These are phyloP conservation scores for Eucalyptus leucophloia DNA, from an alignment of 345 rosid species.

Conservation along the genomic window DNA sequence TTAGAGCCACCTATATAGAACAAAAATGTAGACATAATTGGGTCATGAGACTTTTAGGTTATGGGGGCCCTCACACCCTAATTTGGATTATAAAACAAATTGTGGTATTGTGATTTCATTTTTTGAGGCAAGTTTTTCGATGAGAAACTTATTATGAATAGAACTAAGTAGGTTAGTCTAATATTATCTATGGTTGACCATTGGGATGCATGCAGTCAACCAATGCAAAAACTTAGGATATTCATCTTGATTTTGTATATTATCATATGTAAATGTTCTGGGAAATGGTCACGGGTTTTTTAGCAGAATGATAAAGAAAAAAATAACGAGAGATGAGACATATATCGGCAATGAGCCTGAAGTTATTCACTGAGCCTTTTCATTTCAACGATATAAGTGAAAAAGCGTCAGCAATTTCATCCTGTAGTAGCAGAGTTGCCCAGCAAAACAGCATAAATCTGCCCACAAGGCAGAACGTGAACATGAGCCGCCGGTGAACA, in stretches of 20 bases:
- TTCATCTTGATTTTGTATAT: not conserved
- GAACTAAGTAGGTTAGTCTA: not conserved
- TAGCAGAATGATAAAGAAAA: not conserved
- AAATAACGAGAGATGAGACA: not conserved
- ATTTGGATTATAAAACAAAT: too few species aligned
- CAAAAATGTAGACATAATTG: not conserved
- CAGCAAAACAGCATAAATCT: not conserved
- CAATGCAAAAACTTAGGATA: not conserved
- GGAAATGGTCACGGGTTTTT: not conserved
- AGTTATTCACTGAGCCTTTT: too few species aligned
- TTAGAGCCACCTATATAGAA: not conserved
- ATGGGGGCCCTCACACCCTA: too few species aligned
- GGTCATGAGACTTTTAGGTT: too few species aligned
- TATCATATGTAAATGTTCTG: not conserved
- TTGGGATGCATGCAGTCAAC: not conserved
- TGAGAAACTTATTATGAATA: too few species aligned
- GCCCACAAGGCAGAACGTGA: not conserved
- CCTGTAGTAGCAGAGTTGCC: not conserved
- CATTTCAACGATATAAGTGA: not conserved
- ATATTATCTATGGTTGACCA: not conserved
- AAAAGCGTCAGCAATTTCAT: not conserved
- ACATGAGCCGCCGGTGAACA: not conserved
- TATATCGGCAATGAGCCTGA: not conserved
- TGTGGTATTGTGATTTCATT: too few species aligned
- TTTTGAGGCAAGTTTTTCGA: too few species aligned